Conservation (phyloP, 495 filamentous ascomycete genomes). For the Penicillium crystallinum region DNA sequence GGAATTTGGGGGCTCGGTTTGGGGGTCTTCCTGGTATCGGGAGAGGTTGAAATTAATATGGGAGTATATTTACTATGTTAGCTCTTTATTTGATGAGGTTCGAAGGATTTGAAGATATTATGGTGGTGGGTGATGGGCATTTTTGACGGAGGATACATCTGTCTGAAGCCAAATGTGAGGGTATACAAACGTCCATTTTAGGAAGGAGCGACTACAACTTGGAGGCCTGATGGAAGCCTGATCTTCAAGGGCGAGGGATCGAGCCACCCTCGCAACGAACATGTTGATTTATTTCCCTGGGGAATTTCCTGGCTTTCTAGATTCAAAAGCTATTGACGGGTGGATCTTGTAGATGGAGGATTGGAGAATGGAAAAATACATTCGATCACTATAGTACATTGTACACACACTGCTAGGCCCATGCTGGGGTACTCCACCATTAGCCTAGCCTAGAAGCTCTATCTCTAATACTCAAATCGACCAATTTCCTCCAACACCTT, state of each 20-base stretch:
- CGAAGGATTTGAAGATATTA: too few relatives aligned
- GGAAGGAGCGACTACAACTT: not conserved
- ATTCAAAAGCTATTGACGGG: not conserved
- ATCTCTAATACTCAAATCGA: conserved; percentile 10
- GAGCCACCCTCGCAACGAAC: not conserved
- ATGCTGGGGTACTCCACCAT: too few relatives aligned
- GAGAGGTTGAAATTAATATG: not conserved
- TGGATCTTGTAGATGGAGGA: not conserved
- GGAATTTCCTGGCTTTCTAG: not conserved
- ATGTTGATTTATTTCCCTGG: not conserved
- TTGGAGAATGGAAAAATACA: not conserved
- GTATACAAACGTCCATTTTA: not conserved
- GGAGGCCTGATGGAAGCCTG: not conserved
- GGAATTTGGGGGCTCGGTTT: not conserved
- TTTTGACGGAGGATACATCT: not conserved
- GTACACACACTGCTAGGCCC: not conserved
- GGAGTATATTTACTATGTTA: not conserved
- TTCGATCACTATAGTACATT: not conserved
- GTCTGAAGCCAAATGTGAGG: not conserved
- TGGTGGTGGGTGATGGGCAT: not conserved
- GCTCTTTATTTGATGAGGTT: not conserved
- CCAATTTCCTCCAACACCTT: conserved; percentile 67
- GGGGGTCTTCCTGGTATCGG: not conserved
- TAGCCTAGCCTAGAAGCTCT: not conserved
- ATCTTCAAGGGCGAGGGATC: not conserved